Percentiles rank a stretch among this genome's conserved stretches.
phyloP scores from a whole-genome alignment of 2,329 filamentous ascomycete genomes.

The Colletotrichum lini region DNA sequence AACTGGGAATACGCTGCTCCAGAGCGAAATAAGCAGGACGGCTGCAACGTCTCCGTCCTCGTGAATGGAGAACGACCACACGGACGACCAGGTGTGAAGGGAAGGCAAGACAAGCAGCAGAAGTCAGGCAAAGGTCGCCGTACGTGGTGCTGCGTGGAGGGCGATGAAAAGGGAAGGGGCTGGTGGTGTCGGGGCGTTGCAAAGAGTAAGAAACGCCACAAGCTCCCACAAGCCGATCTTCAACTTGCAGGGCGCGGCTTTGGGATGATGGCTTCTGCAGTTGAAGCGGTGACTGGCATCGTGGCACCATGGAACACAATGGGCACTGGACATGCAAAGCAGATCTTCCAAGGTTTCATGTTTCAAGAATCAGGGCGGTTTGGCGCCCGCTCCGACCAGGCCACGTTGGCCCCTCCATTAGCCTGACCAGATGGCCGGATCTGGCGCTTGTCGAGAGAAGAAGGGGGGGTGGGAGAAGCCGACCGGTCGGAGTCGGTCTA shows the following conservation, averaged over 20 bases:
- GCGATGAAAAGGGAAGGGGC: constrained; percentile 1
- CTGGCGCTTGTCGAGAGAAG: constrained; percentile 9
- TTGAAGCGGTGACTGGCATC: background rate
- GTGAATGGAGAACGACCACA: constrained; percentile 9
- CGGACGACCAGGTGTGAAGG: background rate
- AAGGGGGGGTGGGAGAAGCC: constrained; percentile 2
- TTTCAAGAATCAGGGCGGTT: constrained; percentile 25
- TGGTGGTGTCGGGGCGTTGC: constrained; percentile 31
- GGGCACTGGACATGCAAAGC: constrained; percentile 32
- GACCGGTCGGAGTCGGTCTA: constrained; percentile 13
- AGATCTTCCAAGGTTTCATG: constrained; percentile 40
- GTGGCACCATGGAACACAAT: constrained; percentile 13
- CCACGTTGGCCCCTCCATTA: constrained; percentile 36
- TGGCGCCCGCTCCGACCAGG: constrained; percentile 39
- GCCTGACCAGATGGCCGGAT: constrained; percentile 38
- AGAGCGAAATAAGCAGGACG: background rate
- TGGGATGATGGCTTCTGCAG: constrained; percentile 12
- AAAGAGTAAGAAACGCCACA: background rate
- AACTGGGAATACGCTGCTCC: no score
- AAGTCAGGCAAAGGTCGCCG: background rate
- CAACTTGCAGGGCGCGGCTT: constrained; percentile 31
- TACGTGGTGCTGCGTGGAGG: constrained; percentile 1
- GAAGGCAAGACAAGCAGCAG: background rate
- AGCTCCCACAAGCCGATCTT: constrained; percentile 37
- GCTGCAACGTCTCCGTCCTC: background rate